These are phyloP conservation scores for Fraxinus quadrangulata DNA, from an alignment of 257 asterid genomes.

Conservation along the genomic window DNA sequence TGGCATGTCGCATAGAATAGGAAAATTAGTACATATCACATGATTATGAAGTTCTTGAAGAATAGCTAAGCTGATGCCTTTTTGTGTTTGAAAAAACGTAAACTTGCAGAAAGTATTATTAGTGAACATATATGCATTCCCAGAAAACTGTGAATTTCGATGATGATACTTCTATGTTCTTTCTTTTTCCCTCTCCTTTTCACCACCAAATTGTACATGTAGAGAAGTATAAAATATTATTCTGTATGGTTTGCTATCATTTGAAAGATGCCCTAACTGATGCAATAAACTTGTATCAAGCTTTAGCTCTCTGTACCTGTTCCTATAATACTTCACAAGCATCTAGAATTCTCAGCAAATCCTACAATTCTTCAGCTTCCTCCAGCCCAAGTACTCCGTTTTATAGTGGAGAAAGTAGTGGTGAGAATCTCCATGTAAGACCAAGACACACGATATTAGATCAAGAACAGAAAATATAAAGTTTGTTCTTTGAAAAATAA, in stretches of 20 bases:
- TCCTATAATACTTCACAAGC: neutral
- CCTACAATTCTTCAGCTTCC: constrained; percentile 9
- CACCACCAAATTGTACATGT: too few species aligned
- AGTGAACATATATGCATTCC: too few species aligned
- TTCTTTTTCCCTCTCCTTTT: too few species aligned
- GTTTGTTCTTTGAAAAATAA: too few species aligned
- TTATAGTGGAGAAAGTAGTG: neutral
- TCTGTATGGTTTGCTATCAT: neutral
- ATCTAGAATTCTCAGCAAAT: neutral
- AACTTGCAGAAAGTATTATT: too few species aligned
- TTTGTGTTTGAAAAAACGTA: too few species aligned
- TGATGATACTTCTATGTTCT: too few species aligned
- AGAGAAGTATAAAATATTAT: neutral
- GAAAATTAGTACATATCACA: neutral
- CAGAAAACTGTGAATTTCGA: too few species aligned
- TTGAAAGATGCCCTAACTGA: neutral
- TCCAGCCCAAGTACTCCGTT: neutral
- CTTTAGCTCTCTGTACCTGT: too few species aligned
- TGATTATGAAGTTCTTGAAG: neutral
- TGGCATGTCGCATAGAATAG: too few species aligned
- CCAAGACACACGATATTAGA: too few species aligned
- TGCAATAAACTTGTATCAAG: neutral
- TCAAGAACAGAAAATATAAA: too few species aligned
- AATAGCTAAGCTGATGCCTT: neutral
- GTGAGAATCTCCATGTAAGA: neutral